Base-by-base conservation (phyloP, 495 filamentous ascomycete genomes). In the Daldinia loculata region DNA sequence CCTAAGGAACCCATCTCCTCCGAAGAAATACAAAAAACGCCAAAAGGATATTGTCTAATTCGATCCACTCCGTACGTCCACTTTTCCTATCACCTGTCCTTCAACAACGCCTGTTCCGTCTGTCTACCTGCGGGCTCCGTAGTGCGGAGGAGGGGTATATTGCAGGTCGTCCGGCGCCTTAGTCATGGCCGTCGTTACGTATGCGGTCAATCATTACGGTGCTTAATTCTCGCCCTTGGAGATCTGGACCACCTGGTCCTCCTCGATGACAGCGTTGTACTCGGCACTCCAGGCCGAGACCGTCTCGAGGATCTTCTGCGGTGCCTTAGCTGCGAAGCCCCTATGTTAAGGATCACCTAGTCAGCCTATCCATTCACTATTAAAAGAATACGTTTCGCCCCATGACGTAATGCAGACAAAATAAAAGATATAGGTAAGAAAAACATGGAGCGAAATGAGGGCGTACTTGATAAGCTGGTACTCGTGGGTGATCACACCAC, bases 251-350 rank as follows among this genome's bases (percentile, higher is more conserved):
- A 89, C 76, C 72, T 89, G 80, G 73, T 97, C 93, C 68, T 93
- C 90, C 75, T 97, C 93, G 56, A 97, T 89, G 9, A 85, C 77
- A 1, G 90, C 88, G 45, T 87, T 82, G 77, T 91, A 91, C 58
- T 89, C 76, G 30, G 84, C 77, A 26, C 91, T 89, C 80, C 86
- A 82, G 0, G 87, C 85, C 56, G 89, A 85, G n/a, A 97, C 85
- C 6, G 84, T 86, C 64, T 92, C 84, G 39, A 97, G 78, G n/a
- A 88, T 84, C 67, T 88, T 87, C 27, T 84, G 85, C 2, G 91
- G 87, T 52, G 89, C 87, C 67, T 91, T 89, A 48, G 89, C 91
- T 45, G 92, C 88, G 76, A 95, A 97, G 19, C 90, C 93, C 80
- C 91, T 93, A 63, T 45, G 45, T 45, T 22, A 11, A 55, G 36